phyloP scores from a whole-genome alignment of 768 basidiomycete genomes.

The Cystobasidium ongulense region DNA sequence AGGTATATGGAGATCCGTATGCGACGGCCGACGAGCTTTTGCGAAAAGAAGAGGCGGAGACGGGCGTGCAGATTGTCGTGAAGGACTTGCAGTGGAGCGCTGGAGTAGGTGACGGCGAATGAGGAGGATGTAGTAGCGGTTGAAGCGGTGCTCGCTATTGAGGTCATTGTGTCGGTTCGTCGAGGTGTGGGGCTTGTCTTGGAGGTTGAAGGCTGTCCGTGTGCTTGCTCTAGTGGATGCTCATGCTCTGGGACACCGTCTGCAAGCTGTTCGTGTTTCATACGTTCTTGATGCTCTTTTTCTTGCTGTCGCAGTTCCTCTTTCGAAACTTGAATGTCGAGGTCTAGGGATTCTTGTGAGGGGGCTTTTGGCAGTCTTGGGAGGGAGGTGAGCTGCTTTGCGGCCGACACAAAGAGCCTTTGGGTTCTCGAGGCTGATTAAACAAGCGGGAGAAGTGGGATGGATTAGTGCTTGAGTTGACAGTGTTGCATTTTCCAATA shows the following conservation, averaged over 20 bases:
- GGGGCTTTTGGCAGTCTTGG: slow-evolving; percentile 32
- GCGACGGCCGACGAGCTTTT: slow-evolving; percentile 38
- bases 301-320: slow-evolving; percentile 17
- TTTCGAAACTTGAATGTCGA: neutral
- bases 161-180: slow-evolving; percentile 3
- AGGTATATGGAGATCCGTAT: slow-evolving; percentile 40
- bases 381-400: slow-evolving; percentile 37
- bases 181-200: neutral
- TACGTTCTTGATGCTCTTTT: neutral
- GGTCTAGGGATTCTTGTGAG: neutral
- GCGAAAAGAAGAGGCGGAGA: slow-evolving; percentile 42
- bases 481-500: neutral
- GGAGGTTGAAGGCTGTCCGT: neutral
- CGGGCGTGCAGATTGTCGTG: slow-evolving; percentile 41
- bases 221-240: neutral
- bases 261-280: neutral
- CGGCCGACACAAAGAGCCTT: slow-evolving; percentile 38
- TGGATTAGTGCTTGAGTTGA: neutral
- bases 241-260: neutral
- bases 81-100: slow-evolving; percentile 31
- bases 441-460: neutral
- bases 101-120: slow-evolving; percentile 23
- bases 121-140: neutral
- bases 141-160: neutral
- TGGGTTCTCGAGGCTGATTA: slow-evolving; percentile 40